phyloP scores from a whole-genome alignment of 441 rosid species.

The Raphanus hybrid region DNA sequence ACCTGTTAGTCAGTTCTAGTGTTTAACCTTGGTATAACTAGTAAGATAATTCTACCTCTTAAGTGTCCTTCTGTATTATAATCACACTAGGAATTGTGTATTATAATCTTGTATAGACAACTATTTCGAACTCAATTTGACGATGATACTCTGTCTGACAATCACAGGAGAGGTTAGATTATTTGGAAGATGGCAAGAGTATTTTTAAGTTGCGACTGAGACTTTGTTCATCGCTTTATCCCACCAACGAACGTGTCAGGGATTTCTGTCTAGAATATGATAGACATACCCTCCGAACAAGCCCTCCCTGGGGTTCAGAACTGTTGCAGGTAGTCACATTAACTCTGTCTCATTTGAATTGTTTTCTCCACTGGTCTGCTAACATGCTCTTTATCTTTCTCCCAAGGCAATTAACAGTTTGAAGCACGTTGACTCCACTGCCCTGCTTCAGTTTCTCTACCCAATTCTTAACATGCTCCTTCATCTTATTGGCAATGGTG shows the following conservation, averaged over 20 bases:
- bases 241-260: slow-evolving; percentile 92
- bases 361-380: slow-evolving; percentile 11
- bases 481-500: slow-evolving; percentile 99
- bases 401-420: slow-evolving; percentile 95
- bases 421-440: slow-evolving; percentile 98
- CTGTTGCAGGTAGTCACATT: slow-evolving; percentile 83
- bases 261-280: slow-evolving; percentile 99
- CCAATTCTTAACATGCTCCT: slow-evolving; percentile 98
- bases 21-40: slow-evolving; percentile 14
- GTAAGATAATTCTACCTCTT: slow-evolving; percentile 5
- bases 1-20: slow-evolving; percentile 19
- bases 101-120: not conserved
- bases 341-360: slow-evolving; percentile 26
- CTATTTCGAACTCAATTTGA: slow-evolving; percentile 16
- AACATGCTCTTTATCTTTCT: slow-evolving; percentile 39
- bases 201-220: slow-evolving; percentile 87
- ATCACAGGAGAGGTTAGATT: slow-evolving; percentile 92
- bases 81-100: slow-evolving; percentile 17
- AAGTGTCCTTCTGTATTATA: slow-evolving; percentile 16
- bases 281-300: slow-evolving; percentile 96
- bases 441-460: slow-evolving; percentile 99
- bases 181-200: slow-evolving; percentile 96
- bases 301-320: slow-evolving; percentile 99
- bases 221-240: slow-evolving; percentile 95
- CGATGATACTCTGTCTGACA: slow-evolving; percentile 22